These are phyloP conservation scores for Trametes versicolor DNA, from an alignment of 1,284 basidiomycete genomes.

Conservation along the genomic window DNA sequence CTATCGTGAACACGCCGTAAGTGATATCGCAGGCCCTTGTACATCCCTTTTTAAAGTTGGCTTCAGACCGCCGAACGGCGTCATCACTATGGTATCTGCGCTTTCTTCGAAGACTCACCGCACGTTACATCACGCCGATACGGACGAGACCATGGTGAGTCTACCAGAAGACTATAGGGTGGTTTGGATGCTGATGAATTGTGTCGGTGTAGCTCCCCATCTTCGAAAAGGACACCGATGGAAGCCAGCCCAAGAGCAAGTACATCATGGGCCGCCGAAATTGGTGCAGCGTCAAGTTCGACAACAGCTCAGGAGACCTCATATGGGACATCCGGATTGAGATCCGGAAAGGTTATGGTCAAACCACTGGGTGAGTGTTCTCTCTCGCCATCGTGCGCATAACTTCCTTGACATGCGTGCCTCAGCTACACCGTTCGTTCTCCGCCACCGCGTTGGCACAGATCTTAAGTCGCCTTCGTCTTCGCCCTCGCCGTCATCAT, in stretches of 20 bases:
- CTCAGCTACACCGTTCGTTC: constrained; percentile 47
- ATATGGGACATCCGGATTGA: constrained; percentile 93
- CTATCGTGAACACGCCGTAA: constrained; percentile 85
- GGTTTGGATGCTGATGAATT: background rate
- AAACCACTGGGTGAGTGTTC: constrained; percentile 71
- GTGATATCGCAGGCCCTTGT: constrained; percentile 39
- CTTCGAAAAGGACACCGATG: constrained; percentile 84
- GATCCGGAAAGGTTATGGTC: constrained; percentile 80
- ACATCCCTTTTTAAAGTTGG: background rate
- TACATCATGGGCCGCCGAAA: constrained; percentile 91
- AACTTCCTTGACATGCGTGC: background rate
- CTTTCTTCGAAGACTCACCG: constrained; percentile 87
- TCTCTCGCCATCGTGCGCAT: background rate
- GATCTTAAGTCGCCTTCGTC: background rate
- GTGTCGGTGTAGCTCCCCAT: constrained; percentile 69
- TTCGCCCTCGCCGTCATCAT: too few species aligned
- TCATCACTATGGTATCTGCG: constrained; percentile 83
- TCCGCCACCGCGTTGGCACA: constrained; percentile 61
- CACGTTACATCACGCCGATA: constrained; percentile 77
- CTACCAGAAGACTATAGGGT: background rate
- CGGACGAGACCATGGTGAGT: constrained; percentile 88
- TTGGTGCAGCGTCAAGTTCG: constrained; percentile 84
- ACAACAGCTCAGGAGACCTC: constrained; percentile 69
- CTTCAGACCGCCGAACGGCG: constrained; percentile 71
- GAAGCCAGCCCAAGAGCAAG: constrained; percentile 71